Evolutionary conservation across 305 asterid genomes (phyloP), one percentile per base, ranked within the genome.

Genomic region (Rubia tinctorum): DNA sequence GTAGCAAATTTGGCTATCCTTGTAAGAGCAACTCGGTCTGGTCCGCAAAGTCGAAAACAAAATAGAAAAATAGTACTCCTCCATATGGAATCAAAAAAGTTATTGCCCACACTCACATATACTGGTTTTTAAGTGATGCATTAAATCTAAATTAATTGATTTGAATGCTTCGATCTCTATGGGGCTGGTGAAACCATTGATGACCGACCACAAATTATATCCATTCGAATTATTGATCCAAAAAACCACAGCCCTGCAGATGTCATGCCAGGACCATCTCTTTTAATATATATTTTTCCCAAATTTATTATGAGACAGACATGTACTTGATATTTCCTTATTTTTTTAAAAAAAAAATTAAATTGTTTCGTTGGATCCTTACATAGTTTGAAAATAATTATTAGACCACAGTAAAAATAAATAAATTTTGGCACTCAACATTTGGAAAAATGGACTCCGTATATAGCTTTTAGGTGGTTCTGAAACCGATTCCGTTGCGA

Each of bases 151-250:
- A 53, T 53, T 18, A 53, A 53, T 53, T 53, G 59, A 53, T 53
- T 53, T 51, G 20, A 20, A 51, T 51, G 58, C 58, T 51, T 51
- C 7, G 56, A 14, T 49, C 56, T 4, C 20, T 47, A 45, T 17
- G 27, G 47, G 73, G 51, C 69, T 60, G 75, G 60, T 43, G 68
- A 61, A 44, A 17, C 44, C 68, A 59, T 72, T 61, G 30, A 42
- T 72, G 75, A 17, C 68, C 18, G 45, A 53, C 59, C 30, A 66
- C 14, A 23, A 8, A 49, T 9, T 42, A 2, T 17, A 17, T 53
- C 59, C 22, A 17, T 30, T 39, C 5, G 43, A 18, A n/a, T 70
- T 37, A n/a, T 34, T 55, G 27, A 58, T 20, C 30, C 11, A 4
- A 69, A 17, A 55, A 64, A 17, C 49, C 49, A 37, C 51, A n/a